Percentiles rank a stretch among this genome's conserved stretches.
Conservation (phyloP, 169 alveolate species). For the Plasmodium adleri region DNA sequence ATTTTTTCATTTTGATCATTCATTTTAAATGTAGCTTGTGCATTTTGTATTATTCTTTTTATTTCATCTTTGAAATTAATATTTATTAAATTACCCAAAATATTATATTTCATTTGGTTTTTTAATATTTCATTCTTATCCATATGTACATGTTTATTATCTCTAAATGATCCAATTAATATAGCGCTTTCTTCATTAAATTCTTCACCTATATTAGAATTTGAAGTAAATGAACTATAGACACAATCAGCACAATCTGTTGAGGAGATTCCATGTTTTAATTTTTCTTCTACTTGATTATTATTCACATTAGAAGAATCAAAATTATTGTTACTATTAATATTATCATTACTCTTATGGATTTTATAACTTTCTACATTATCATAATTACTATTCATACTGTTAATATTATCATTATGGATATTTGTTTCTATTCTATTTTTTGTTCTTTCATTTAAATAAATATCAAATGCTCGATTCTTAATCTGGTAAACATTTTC, state of each 20-base stretch:
- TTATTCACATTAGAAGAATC: no score
- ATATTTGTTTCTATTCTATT: background rate
- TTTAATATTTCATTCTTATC: background rate
- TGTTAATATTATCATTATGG: background rate
- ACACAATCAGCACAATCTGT: no score
- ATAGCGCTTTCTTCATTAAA: no score
- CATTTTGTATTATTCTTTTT: constrained; percentile 21
- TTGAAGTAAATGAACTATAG: no score
- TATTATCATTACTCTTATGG: background rate
- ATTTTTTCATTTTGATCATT: constrained; percentile 24
- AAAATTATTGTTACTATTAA: background rate
- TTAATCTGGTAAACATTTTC: background rate
- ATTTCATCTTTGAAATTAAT: constrained; percentile 34
- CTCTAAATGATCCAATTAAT: no score
- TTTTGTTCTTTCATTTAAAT: constrained; percentile 20
- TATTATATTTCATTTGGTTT: background rate
- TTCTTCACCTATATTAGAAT: no score
- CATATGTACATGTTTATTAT: no score
- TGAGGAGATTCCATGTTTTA: no score
- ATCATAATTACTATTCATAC: background rate
- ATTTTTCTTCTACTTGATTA: background rate
- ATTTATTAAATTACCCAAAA: constrained; percentile 11
- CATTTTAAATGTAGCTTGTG: background rate
- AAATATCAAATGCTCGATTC: constrained; percentile 36
- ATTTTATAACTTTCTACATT: background rate